phyloP scores from a whole-genome alignment of 768 basidiomycete species.

The Mycena sanguinolenta region DNA sequence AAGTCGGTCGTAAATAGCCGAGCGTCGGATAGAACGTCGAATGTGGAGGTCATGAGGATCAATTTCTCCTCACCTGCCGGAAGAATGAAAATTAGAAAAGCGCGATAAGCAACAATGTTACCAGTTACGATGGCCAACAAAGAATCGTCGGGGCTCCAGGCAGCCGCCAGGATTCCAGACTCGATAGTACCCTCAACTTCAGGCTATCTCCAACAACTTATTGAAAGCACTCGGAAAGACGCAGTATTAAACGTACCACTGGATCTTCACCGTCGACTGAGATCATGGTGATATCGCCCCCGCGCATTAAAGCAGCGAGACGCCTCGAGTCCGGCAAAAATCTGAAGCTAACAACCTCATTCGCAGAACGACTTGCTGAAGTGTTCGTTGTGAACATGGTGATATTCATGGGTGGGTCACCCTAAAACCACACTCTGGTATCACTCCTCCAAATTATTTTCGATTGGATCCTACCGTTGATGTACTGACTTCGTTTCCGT shows the following conservation, averaged over 20 bases:
- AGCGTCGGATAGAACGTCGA: constrained; percentile 89
- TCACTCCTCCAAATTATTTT: not conserved
- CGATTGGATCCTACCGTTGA: constrained; percentile 33
- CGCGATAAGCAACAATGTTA: constrained; percentile 23
- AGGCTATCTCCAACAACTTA: constrained; percentile 56
- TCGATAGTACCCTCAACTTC: constrained; percentile 93
- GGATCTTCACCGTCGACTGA: constrained; percentile 64
- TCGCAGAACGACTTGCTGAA: constrained; percentile 36
- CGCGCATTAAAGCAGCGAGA: constrained; percentile 75
- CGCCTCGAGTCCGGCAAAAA: constrained; percentile 80
- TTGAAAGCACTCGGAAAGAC: not conserved
- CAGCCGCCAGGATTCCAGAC: constrained; percentile 82
- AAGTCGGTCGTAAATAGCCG: constrained; percentile 81
- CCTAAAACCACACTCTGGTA: constrained; percentile 1
- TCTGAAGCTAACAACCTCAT: constrained; percentile 73
- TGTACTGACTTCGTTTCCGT: constrained; percentile 38
- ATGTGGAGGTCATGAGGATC: constrained; percentile 88
- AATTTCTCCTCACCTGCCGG: constrained; percentile 78
- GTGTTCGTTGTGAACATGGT: constrained; percentile 55
- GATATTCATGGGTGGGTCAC: constrained; percentile 41
- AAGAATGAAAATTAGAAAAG: constrained; percentile 2
- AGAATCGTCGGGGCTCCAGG: constrained; percentile 94
- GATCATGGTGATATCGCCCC: constrained; percentile 87
- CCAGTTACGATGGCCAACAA: constrained; percentile 88
- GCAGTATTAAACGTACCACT: constrained; percentile 52